These are phyloP conservation scores for Vaccinium macrocarpon DNA, from an alignment of 148 eudicot species.

Conservation along the genomic window DNA sequence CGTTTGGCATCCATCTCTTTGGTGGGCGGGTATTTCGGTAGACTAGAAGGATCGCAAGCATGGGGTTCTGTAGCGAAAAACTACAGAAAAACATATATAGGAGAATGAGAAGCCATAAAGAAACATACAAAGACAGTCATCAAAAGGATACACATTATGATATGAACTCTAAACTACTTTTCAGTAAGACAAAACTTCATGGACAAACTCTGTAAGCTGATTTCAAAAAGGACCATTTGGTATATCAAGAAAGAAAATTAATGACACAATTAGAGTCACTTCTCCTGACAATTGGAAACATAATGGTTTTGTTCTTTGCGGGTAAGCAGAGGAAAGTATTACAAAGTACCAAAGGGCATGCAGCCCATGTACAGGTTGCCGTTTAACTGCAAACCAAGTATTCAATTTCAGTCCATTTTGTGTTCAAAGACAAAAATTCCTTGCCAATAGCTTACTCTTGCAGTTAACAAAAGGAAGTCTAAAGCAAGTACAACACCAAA, in stretches of 20 bases:
- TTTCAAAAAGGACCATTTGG: neutral
- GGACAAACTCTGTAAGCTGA: neutral
- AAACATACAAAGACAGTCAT: neutral
- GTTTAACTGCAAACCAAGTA: neutral
- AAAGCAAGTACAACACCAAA: neutral
- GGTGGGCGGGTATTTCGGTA: constrained; percentile 87
- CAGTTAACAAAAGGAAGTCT: neutral
- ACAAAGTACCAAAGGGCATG: neutral
- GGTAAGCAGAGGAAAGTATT: neutral
- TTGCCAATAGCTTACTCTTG: constrained; percentile 6
- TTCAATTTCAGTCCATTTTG: neutral
- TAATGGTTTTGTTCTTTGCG: neutral
- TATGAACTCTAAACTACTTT: neutral
- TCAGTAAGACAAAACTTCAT: neutral
- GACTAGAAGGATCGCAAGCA: constrained; percentile 91
- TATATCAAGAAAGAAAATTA: neutral
- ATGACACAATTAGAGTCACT: neutral
- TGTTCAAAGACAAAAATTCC: neutral
- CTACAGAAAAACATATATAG: constrained; percentile 34
- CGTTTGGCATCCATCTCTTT: constrained; percentile 97
- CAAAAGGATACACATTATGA: neutral
- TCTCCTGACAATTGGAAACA: neutral
- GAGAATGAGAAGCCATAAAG: neutral
- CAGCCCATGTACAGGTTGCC: neutral
- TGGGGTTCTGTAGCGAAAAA: constrained; percentile 76